Base-by-base conservation (phyloP, 75 land plant genomes). In the Selaginella moellendorffii region DNA sequence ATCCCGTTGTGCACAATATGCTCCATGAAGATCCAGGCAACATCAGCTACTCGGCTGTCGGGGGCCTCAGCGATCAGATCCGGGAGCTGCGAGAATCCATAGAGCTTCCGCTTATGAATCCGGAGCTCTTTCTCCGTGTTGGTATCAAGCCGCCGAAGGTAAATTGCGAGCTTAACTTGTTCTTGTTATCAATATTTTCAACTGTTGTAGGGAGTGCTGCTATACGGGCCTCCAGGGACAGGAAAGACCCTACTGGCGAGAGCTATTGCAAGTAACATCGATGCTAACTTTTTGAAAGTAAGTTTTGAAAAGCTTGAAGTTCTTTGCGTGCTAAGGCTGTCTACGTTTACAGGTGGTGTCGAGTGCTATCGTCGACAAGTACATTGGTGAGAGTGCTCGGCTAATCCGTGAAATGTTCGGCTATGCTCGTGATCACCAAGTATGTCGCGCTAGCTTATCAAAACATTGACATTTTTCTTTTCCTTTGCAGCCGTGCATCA, bases 21-120 rank as follows among this genome's bases (percentile, higher is more conserved):
- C 77, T 90, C 59, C 97, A 91, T 73, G 97, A 91, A 66, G 97
- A 91, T 65, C 97, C 97, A 68, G 97, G 97, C 24, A 88, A 87
- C 69, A 82, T 91, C 21, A 91, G 97, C 68, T 91, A 91, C 67
- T 91, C 97, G 5, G 95, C 97, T 31, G 97, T 91, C 8, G 97
- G 95, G 54, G 97, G 97, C 0, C 56, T 90, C 60, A 73, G 80
- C 60, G 97, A 90, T 76, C 97, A 90, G 54, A 90, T 90, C 17
- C 74, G 97, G 70, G 97, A 87, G 63, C 83, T 91, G 21, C 79
- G 97, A 54, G 97, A 91, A 71, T 91, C 97, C 20, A 91, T 91
- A 65, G 97, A 91, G 61, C 74, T 91, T 27, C 97, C 97, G 25
- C 73, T 90, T 0, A 87, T 87, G 92, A 87, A 87, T 71, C 90